Evolutionary conservation across 257 asterid species (phyloP), one percentile per base, ranked within the genome.

Genomic region (Buddleja alternifolia): DNA sequence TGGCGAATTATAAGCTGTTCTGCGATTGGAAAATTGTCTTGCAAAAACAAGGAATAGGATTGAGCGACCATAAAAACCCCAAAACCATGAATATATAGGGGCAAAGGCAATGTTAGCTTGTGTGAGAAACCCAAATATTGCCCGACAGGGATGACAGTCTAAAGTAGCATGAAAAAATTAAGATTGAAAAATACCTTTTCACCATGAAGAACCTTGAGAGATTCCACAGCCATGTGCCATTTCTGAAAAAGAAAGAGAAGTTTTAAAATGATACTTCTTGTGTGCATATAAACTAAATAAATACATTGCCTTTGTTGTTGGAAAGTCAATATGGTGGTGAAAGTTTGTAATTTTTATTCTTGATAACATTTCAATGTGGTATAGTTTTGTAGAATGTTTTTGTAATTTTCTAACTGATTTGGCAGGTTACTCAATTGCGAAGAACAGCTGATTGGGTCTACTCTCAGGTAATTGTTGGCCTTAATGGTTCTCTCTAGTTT

Each of bases 401-500:
- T 55, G 20, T 63, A 15, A 25, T 52, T 32, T 36, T 41, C n/a
- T 55, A 8, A 44, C 32, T n/a, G 12, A 69, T 83, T 52, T 75
- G 60, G 73, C 83, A 92, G 97, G 86, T 84, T 67, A 75, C 81
- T 3, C 92, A 80, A 61, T 73, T 89, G 72, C 92, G 96, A 50
- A 77, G 86, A 69, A 80, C 97, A 20, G 82, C 60, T 66, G 84
- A 79, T 81, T 86, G 90, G 88, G 85, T 78, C 60, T 92, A 66
- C 59, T 10, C 82, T 67, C 93, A 86, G 98, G 98, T 92, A 82
- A 45, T 74, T 63, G 48, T 57, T 37, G 48, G 54, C 45, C 66
- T 79, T 51, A 42, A 62, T 19, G 72, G 48, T 61, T 75, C 45
- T 66, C 15, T 11, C 5, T 34, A 42, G 12, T 36, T 25, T 64